phyloP scores from a whole-genome alignment of 2,329 filamentous ascomycete species.

The Cladosporium velox region DNA sequence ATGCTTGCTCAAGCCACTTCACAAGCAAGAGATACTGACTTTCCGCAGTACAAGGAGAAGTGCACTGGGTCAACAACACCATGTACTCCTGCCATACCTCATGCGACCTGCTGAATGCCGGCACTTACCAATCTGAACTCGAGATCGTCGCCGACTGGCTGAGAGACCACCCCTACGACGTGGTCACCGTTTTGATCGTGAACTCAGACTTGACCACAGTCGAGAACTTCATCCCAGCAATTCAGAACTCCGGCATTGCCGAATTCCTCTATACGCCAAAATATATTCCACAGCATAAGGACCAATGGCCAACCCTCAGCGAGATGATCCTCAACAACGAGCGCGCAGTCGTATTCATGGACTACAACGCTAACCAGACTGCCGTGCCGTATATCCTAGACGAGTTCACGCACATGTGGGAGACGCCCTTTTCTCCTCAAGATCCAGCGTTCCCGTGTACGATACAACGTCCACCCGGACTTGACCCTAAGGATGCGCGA shows the following conservation, averaged over 20 bases:
- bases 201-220: slow-evolving; percentile 74
- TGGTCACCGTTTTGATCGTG: slow-evolving; percentile 81
- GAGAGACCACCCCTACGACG: slow-evolving; percentile 74
- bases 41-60: slow-evolving; percentile 59
- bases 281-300: slow-evolving; percentile 67
- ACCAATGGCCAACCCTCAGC: slow-evolving; percentile 81
- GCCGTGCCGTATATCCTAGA: slow-evolving; percentile 81
- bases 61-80: slow-evolving; percentile 57
- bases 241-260: slow-evolving; percentile 70
- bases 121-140: slow-evolving; percentile 75
- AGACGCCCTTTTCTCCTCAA: slow-evolving; percentile 80
- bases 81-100: slow-evolving; percentile 82
- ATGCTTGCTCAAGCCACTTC: slow-evolving; percentile 30
- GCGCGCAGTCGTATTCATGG: slow-evolving; percentile 77
- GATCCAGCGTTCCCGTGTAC: slow-evolving; percentile 73
- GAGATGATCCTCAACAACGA: slow-evolving; percentile 69
- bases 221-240: slow-evolving; percentile 64
- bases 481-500: slow-evolving; percentile 54
- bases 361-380: slow-evolving; percentile 79
- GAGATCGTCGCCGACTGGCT: slow-evolving; percentile 72
- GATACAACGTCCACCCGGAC: slow-evolving; percentile 71
- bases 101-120: slow-evolving; percentile 79
- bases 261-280: slow-evolving; percentile 74
- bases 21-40: not conserved
- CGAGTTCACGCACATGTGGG: slow-evolving; percentile 86